Conservation (phyloP, 768 basidiomycete genomes). For the Trichaptum fuscoviolaceum region DNA sequence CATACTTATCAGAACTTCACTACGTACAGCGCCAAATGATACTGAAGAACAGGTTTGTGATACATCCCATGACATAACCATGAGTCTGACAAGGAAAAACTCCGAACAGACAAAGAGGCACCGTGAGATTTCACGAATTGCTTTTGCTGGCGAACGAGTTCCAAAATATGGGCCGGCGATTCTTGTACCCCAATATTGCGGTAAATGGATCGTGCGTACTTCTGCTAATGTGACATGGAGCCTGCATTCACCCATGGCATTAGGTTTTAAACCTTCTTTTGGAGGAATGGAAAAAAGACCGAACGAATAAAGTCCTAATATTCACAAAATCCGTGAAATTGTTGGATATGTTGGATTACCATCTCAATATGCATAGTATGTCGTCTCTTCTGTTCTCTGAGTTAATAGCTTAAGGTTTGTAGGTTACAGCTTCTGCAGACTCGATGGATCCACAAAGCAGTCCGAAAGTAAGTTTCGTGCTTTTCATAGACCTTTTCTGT, state of each 20-base stretch:
- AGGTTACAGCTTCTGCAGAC: slow-evolving; percentile 57
- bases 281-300: slow-evolving; percentile 58
- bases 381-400: slow-evolving; percentile 8
- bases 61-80: slow-evolving; percentile 1
- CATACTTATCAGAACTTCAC: not conserved
- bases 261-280: slow-evolving; percentile 68
- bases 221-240: not conserved
- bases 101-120: slow-evolving; percentile 42
- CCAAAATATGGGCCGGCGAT: slow-evolving; percentile 62
- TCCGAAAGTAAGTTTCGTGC: slow-evolving; percentile 49
- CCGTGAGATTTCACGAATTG: slow-evolving; percentile 54
- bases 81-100: slow-evolving; percentile 6
- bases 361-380: slow-evolving; percentile 54
- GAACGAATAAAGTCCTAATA: slow-evolving; percentile 81
- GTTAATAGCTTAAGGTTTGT: slow-evolving; percentile 23
- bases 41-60: slow-evolving; percentile 56
- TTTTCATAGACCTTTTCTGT: not conserved
- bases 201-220: slow-evolving; percentile 77
- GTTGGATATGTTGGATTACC: slow-evolving; percentile 78
- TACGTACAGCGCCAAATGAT: slow-evolving; percentile 54
- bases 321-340: slow-evolving; percentile 93
- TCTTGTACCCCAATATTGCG: slow-evolving; percentile 63
- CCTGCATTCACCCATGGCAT: not conserved
- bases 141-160: slow-evolving; percentile 51
- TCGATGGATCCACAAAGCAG: slow-evolving; percentile 75